Base-by-base conservation (phyloP, 2,329 filamentous ascomycete species). In the Alternaria viburni region DNA sequence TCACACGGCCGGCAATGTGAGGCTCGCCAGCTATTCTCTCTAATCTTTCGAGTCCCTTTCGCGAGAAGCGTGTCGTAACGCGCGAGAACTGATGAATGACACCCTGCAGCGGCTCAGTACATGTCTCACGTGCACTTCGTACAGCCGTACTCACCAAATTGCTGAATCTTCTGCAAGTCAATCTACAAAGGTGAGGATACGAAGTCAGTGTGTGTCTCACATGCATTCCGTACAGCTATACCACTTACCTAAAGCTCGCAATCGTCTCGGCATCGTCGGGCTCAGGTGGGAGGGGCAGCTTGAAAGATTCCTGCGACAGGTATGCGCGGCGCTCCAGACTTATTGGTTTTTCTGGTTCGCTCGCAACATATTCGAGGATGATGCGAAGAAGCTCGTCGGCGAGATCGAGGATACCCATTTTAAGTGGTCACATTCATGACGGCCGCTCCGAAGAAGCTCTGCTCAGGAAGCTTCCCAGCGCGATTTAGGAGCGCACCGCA, bases 1-100 rank as follows among this genome's bases (percentile, higher is more conserved):
- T 86, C 62, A 88, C 86, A 72, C 86, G 82, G 57, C 79, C 76
- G 15, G 85, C 83, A 19, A 88, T 79, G 73, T 86, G 82, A 17
- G 80, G 78, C 66, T 83, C 82, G 52, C 78, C 77, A 30, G 85
- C 82, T 61, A 88, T 82, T 43, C 80, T 79, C 57, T 85, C 81
- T 50, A 88, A 74, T 36, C 82, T 81, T 54, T 80, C 73, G 55
- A 88, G 82, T 28, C 85, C 86, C 59, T 80, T 80, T 46, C 77
- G 73, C 26, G 84, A 83, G 74, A 87, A 86, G 52, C 85, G 78
- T 54, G 83, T 83, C n/a, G 81, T 84, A 54, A 86, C 82, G 43
- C 83, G 80, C 13, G 82, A 81, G 73, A 86, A 87, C 62, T 86
- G 82, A 68, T 85, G 81, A 15, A 82, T 80, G 23, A 84, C 82